A percentile compares a stretch with the other conserved stretches of the same genome.
These are phyloP conservation scores for Eucalyptus fibrosa DNA, from an alignment of 345 rosid species.

Conservation along the genomic window DNA sequence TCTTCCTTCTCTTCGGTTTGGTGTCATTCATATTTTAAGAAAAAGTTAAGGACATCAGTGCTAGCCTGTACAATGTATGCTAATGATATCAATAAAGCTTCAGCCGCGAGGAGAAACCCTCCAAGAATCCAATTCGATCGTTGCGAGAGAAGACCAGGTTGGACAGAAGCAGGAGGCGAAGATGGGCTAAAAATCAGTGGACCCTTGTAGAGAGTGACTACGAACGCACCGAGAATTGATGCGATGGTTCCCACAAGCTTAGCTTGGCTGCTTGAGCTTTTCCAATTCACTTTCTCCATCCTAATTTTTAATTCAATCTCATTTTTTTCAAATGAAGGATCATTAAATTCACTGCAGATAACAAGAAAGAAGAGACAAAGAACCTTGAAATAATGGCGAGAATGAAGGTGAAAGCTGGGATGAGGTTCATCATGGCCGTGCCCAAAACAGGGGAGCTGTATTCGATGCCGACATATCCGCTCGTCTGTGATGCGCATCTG, in stretches of 20 bases:
- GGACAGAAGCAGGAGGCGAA: not conserved
- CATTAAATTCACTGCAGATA: not conserved
- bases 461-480: slow-evolving; percentile 26
- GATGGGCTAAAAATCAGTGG: not conserved
- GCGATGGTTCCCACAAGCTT: slow-evolving; percentile 23
- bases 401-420: slow-evolving; percentile 40
- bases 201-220: slow-evolving; percentile 30
- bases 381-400: slow-evolving; percentile 37
- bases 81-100: slow-evolving; percentile 13
- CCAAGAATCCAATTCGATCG: slow-evolving; percentile 26
- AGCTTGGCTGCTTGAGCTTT: slow-evolving; percentile 18
- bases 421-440: slow-evolving; percentile 38
- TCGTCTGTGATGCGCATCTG: slow-evolving; percentile 13
- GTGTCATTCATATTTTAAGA: not conserved
- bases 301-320: not conserved
- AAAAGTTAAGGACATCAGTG: not conserved
- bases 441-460: slow-evolving; percentile 39
- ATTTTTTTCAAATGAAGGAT: not conserved
- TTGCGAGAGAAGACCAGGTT: not conserved
- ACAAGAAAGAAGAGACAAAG: not conserved
- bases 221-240: slow-evolving; percentile 31
- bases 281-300: slow-evolving; percentile 27
- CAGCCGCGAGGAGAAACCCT: slow-evolving; percentile 22
- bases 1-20: not conserved
- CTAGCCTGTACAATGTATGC: slow-evolving; percentile 24